Base-by-base conservation (phyloP, 768 basidiomycete species). In the Roridomyces roridus region DNA sequence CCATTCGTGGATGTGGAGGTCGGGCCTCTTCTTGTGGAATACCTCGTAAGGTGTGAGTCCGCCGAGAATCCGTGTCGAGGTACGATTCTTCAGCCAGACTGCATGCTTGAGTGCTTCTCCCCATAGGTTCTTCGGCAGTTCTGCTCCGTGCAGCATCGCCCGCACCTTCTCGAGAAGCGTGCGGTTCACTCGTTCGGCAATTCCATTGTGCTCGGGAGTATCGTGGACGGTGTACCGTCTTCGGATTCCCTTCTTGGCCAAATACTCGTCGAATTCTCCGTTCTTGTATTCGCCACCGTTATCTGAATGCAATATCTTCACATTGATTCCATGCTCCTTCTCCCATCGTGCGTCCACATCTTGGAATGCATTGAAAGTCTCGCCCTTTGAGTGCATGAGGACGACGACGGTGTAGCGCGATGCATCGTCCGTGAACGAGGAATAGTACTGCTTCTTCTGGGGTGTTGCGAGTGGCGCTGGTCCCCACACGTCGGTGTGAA, bases 401-500 rank as follows among this genome's bases (percentile, higher is more conserved):
- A 61, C 44, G 17, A 70, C 45, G 4, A 54, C 63, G 0, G 67
- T 66, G 28, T 64, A 65, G 2, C 68, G 58, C 1, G 68, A 64
- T 41, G 65, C 47, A 47, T 77, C 72, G 47, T 78, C 74, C 0
- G 69, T 76, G 55, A 73, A 77, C 0, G 67, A 66, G 15, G 67
- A 59, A 43, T 70, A 73, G 45, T 77, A 78, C 0, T 34, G 17
- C 10, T 66, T 57, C 9, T 65, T 57, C 0, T 62, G 50, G 0
- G 70, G 26, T 4, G 68, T 67, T 1, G 60, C 24, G 2, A 67
- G 60, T 3, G 50, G 52, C 20, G 72, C 61, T 3, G 74, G 74
- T 20, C 75, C 75, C 72, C 75, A 77, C 1, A 79, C 54, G 51
- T 79, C 72, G 4, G 65, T 65, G 37, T 75, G 72, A 10, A 76